Base-by-base conservation (phyloP, 192 early-diverging fungal species). In the Helicostylum pulchrum region DNA sequence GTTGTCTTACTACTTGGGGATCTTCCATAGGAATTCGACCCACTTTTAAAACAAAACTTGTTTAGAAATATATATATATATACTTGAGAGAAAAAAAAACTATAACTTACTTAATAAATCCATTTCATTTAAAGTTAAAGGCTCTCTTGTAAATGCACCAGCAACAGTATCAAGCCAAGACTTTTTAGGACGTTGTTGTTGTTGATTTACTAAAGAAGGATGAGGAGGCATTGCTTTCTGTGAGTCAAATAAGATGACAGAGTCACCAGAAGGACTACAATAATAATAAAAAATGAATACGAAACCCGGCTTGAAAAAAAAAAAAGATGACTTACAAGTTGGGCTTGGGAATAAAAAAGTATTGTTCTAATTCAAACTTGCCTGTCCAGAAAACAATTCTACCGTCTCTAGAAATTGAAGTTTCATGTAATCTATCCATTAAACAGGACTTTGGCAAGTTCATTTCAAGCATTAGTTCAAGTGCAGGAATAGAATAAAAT, bases 151-250 rank as follows among this genome's bases (percentile, higher is more conserved):
- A 34, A 75, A 67, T 17, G 62, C 71, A 7, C 55, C 61, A n/a
- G 65, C 54, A 19, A 75, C 74, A 19, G 68, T 53, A 1, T 50
- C 62, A 54, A 75, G 48, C 74, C 74, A 75, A 32, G 68, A 54
- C 42, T 70, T 70, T 23, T 71, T 75, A 7, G 20, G 32, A 15
- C 20, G n/a, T 48, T 45, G 48, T 17, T 67, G 54, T 31, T 52
- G 50, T 47, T 46, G 23, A 12, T 55, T 36, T 15, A 30, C 36
- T 15, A 17, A 7, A 17, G 46, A 44, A 17, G 74, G 74, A 20
- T 64, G 68, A 12, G 51, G 26, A 4, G 65, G 68, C 34, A 75
- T 46, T 1, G 7, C 11, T 12, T 45, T 26, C 32, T 62, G 43
- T 23, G 62, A 50, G 42, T 75, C 61, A 64, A 53, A 66, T n/a